Evolutionary conservation across 1,284 basidiomycete genomes (phyloP).

Genomic region (Thelephora terrestris): DNA sequence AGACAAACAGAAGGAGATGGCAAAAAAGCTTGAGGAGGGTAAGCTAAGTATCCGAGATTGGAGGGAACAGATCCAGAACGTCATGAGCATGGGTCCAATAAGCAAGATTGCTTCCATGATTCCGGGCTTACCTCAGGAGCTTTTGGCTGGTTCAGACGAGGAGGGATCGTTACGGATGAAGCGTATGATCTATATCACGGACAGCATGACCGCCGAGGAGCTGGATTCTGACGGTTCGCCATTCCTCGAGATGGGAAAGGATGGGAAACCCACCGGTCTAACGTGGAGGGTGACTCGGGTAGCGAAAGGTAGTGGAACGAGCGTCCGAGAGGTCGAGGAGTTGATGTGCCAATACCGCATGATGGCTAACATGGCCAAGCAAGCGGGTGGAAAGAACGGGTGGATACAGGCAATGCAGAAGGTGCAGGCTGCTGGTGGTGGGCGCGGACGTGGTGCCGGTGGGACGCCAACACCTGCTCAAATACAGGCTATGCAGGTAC

Average conservation of each 20-base stretch:
- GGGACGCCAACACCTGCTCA: conserved; percentile 89
- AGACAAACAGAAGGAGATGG: conserved; percentile 96
- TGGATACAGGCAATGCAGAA: conserved; percentile 87
- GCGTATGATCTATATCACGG: conserved; percentile 97
- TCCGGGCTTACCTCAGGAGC: conserved; percentile 85
- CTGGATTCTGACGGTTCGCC: conserved; percentile 92
- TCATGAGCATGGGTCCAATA: conserved; percentile 99
- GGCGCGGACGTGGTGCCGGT: conserved; percentile 73
- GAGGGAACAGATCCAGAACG: conserved; percentile 94
- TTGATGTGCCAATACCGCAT: conserved; percentile 90
- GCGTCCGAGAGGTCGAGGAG: conserved; percentile 94
- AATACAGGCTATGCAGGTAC: conserved; percentile 83
- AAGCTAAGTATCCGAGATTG: conserved; percentile 96
- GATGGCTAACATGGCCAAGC: conserved; percentile 97
- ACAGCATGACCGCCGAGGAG: conserved; percentile 91
- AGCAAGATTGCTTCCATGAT: conserved; percentile 99
- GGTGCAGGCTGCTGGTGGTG: conserved; percentile 78
- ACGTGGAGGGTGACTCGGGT: conserved; percentile 86
- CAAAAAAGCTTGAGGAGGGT: conserved; percentile 96
- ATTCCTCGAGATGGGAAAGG: conserved; percentile 79
- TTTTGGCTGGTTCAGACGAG: conserved; percentile 86
- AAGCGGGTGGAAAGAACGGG: conserved; percentile 93
- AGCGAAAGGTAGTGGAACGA: conserved; percentile 91
- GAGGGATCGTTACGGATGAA: conserved; percentile 90
- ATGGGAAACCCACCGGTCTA: conserved; percentile 72